Evolutionary conservation across 176 grass and related monocot species (phyloP).

Genomic region (Melocanna baccifera): DNA sequence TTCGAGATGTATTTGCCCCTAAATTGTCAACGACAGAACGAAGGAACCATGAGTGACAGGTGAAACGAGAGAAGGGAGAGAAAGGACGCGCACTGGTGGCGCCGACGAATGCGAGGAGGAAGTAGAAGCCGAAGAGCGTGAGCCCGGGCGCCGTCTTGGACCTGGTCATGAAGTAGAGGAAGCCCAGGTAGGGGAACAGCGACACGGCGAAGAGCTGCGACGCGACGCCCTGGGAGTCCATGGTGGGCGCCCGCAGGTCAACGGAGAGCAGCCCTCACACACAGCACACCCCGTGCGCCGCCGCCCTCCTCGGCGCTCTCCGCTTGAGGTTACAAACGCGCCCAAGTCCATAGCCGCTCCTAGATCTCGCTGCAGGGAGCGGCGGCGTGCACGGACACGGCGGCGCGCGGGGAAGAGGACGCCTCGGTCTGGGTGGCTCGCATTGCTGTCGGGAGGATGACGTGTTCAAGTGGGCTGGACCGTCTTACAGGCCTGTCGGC

Average conservation of each 20-base stretch:
- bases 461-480: not conserved
- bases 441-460: not conserved
- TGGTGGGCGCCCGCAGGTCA: slow-evolving; percentile 77
- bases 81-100: slow-evolving; percentile 64
- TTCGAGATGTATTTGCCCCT: not conserved
- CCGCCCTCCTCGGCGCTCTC: not conserved
- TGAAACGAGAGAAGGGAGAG: not conserved
- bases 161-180: slow-evolving; percentile 85
- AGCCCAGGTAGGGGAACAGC: slow-evolving; percentile 89
- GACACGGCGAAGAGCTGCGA: slow-evolving; percentile 91
- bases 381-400: not conserved
- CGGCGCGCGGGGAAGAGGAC: not conserved
- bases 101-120: slow-evolving; percentile 88
- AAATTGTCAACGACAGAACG: not conserved
- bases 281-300: not conserved
- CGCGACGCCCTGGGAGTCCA: slow-evolving; percentile 83
- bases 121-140: slow-evolving; percentile 94
- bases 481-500: not conserved
- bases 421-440: not conserved
- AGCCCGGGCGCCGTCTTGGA: slow-evolving; percentile 78
- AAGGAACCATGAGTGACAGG: not conserved
- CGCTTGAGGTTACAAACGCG: not conserved
- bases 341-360: not conserved
- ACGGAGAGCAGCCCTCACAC: slow-evolving; percentile 77
- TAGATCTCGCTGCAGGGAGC: not conserved